phyloP scores from a whole-genome alignment of 2,329 filamentous ascomycete species.

The Emergomyces pasteurianus region DNA sequence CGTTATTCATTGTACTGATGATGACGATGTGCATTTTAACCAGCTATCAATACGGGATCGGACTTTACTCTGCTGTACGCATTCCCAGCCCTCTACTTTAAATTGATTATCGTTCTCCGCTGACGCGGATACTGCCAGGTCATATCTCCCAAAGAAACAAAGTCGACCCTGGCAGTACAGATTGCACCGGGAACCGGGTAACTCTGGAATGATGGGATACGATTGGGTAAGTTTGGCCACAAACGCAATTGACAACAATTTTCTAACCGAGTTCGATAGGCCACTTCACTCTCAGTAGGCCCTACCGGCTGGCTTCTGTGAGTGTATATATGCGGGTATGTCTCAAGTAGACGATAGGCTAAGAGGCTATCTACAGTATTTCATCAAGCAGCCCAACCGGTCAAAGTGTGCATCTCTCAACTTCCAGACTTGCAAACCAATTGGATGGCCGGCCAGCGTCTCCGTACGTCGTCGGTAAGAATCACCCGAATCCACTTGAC shows the following conservation, averaged over 20 bases:
- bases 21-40: conserved; percentile 18
- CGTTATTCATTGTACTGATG: not conserved
- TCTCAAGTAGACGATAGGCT: not conserved
- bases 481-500: not conserved
- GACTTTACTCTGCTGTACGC: conserved; percentile 6
- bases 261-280: conserved; percentile 11
- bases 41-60: conserved; percentile 3
- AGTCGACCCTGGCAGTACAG: conserved; percentile 6
- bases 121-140: not conserved
- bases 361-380: not conserved
- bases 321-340: conserved; percentile 2
- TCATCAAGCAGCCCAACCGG: not conserved
- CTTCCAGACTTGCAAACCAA: not conserved
- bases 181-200: not conserved
- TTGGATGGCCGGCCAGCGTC: not conserved
- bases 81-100: not conserved
- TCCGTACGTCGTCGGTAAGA: not conserved
- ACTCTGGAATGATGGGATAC: not conserved
- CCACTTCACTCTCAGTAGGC: conserved; percentile 26
- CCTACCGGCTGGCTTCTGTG: conserved; percentile 25
- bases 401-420: not conserved
- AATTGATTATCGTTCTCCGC: not conserved
- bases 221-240: conserved; percentile 8
- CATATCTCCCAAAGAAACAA: conserved; percentile 2
- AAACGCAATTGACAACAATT: not conserved